Percentiles rank a stretch among this genome's conserved stretches.
Evolutionary conservation across 768 basidiomycete genomes (phyloP).

Genomic region (Cubamyces sp.): DNA sequence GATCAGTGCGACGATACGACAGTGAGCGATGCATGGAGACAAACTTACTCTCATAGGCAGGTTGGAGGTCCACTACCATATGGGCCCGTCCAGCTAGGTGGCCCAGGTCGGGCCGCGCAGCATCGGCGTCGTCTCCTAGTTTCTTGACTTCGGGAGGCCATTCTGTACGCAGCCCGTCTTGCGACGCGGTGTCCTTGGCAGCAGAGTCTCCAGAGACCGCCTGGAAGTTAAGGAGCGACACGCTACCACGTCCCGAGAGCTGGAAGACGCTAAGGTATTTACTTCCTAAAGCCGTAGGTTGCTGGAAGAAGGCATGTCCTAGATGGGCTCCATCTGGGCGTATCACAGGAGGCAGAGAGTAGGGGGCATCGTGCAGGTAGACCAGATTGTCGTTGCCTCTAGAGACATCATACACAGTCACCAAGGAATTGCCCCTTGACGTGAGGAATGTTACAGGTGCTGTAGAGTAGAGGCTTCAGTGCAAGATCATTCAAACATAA

Average conservation of each 20-base stretch:
- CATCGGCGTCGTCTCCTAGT: conserved; percentile 37
- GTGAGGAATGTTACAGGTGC: conserved; percentile 58
- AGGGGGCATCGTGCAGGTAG: conserved; percentile 50
- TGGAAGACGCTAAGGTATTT: conserved; percentile 45
- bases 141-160: conserved; percentile 47
- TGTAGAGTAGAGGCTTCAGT: conserved; percentile 31
- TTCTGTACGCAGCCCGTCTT: not conserved
- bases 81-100: conserved; percentile 50
- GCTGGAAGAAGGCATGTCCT: conserved; percentile 39
- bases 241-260: conserved; percentile 50
- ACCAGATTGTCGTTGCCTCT: conserved; percentile 44
- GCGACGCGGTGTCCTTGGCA: conserved; percentile 10
- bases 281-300: conserved; percentile 32
- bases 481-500: not conserved
- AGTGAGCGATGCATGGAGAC: no score
- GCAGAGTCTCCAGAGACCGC: conserved; percentile 23
- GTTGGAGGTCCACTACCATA: conserved; percentile 51
- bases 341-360: conserved; percentile 42
- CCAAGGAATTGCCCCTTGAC: conserved; percentile 59
- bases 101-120: conserved; percentile 43
- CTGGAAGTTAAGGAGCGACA: conserved; percentile 48
- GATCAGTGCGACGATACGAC: not conserved
- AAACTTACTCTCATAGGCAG: conserved; percentile 58
- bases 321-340: conserved; percentile 34
- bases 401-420: conserved; percentile 68